Base-by-base conservation (phyloP, 768 basidiomycete species). In the Phaeotremella skinneri region DNA sequence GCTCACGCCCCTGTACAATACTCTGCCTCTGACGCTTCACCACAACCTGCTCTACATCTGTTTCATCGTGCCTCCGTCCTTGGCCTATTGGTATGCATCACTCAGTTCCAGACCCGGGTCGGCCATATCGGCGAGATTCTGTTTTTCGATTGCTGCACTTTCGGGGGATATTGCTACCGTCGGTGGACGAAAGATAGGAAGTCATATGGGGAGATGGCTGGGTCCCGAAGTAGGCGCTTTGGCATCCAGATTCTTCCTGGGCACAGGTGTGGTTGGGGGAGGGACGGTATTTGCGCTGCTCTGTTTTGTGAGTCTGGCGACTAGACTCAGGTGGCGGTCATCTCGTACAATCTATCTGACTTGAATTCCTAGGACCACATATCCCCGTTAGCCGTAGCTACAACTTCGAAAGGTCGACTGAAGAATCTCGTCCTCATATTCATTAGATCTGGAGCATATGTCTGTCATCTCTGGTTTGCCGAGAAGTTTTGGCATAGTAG, bases 281-380 rank as follows among this genome's bases (percentile, higher is more conserved):
- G 51, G 52, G 11, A 37, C 51, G 0, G 55, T 34, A 0, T 69
- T 71, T 55, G 63, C 63, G 17, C 27, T 68, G 25, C 26, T 67
- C 1, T 71, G 67, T 31, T 69, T 69, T 23, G 72, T 74, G 39
- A 61, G 72, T 60, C 17, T 4, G n/a, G n/a, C n/a, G n/a, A n/a
- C n/a, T n/a, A n/a, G n/a, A n/a, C n/a, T n/a, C n/a, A n/a, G n/a
- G n/a, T n/a, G n/a, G n/a, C n/a, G n/a, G 20, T 4, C 30, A 1
- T 16, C 9, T 37, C 34, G 34, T 9, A 21, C 13, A 13, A 13
- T 14, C 13, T 6, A 45, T 45, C 13, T 13, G 7, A 13, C 6
- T 21, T 55, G 52, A 61, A 26, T 4, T 23, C 21, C 25, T 50
- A 70, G 73, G 69, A 70, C 37, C 56, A 65, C 43, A 68, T 69